Base-by-base conservation (phyloP, 208 protist genomes). In the Leishmania amazonensis region DNA sequence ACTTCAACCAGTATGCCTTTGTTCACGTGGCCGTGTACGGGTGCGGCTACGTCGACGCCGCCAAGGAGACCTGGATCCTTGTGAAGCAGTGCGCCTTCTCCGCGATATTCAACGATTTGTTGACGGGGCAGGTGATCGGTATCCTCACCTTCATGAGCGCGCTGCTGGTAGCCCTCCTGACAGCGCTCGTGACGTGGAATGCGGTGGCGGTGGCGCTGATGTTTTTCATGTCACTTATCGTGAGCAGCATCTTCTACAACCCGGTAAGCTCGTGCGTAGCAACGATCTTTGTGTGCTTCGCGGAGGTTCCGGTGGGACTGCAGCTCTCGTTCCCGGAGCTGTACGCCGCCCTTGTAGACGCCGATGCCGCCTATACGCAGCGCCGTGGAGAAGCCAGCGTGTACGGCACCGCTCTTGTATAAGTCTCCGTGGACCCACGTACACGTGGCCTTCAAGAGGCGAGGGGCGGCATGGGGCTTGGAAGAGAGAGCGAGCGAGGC, bases 1-100 rank as follows among this genome's bases (percentile, higher is more conserved):
- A 94, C 85, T 98, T 97, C 84, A 98, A 98, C 87, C 65, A 87
- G 42, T 98, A 98, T 83, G 94, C 95, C 64, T 97, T 96, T 80
- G 90, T 97, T 31, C 94, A 98, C 79, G 89, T 97, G 38, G 96
- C 93, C 45, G 88, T 98, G 68, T 98, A 98, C 85, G 95, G 96
- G 68, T 94, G 89, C 82, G 84, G 88, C 71, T 98, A 98, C 87
- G 76, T 96, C 49, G 88, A 91, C 24, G 91, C 88, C 47, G 92
- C 93, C 9, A 93, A 91, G 83, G 80, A 87, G 45, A 97, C 93
- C 31, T 95, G 83, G 87, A 67, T 54, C 35, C 85, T 98, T 35
- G 89, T 87, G 54, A 75, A 90, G 81, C 81, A 96, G 80, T 95
- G 92, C 75, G 81, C 84, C 65, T 95, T 91, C 80, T 84, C 88